Evolutionary conservation across 306 rosid genomes (phyloP).

Genomic region (Cicer pinnatifidum): DNA sequence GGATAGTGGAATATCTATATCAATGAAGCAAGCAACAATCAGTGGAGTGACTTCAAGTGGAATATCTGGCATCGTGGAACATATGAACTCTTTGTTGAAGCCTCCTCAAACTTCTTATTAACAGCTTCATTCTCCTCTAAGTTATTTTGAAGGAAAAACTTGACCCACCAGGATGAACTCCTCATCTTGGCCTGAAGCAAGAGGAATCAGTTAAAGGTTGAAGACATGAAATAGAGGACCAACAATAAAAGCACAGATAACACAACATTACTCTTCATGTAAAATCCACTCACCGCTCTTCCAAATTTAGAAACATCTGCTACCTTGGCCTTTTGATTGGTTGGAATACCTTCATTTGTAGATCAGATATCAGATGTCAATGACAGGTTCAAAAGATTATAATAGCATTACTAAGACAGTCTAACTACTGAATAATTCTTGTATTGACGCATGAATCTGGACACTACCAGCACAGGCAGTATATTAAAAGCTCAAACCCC

Average conservation of each 20-base stretch:
- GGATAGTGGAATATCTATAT: slow-evolving; percentile 22
- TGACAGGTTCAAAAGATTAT: slow-evolving; percentile 9
- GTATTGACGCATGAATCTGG: too few relatives aligned
- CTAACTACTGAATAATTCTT: neutral
- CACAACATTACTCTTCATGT: slow-evolving; percentile 35
- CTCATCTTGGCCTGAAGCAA: slow-evolving; percentile 74
- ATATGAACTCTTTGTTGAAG: slow-evolving; percentile 60
- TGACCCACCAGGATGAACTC: slow-evolving; percentile 72
- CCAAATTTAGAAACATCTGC: slow-evolving; percentile 74
- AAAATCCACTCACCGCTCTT: slow-evolving; percentile 64
- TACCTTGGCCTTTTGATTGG: slow-evolving; percentile 61
- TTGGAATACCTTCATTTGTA: slow-evolving; percentile 60
- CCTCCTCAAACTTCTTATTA: slow-evolving; percentile 61
- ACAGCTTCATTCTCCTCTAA: slow-evolving; percentile 68
- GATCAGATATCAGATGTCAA: slow-evolving; percentile 37
- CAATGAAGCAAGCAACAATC: slow-evolving; percentile 30
- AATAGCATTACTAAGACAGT: neutral
- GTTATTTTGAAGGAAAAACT: slow-evolving; percentile 60
- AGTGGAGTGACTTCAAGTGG: slow-evolving; percentile 69
- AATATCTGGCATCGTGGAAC: slow-evolving; percentile 65
- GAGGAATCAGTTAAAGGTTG: slow-evolving; percentile 24
- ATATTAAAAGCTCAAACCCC: slow-evolving; percentile 36
- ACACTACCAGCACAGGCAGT: slow-evolving; percentile 18
- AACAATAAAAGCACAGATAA: neutral
- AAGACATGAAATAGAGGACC: slow-evolving; percentile 10